A percentile compares a stretch with the other conserved stretches of the same genome.
phyloP scores from a whole-genome alignment of 768 basidiomycete genomes.

The Amanita rimosa region DNA sequence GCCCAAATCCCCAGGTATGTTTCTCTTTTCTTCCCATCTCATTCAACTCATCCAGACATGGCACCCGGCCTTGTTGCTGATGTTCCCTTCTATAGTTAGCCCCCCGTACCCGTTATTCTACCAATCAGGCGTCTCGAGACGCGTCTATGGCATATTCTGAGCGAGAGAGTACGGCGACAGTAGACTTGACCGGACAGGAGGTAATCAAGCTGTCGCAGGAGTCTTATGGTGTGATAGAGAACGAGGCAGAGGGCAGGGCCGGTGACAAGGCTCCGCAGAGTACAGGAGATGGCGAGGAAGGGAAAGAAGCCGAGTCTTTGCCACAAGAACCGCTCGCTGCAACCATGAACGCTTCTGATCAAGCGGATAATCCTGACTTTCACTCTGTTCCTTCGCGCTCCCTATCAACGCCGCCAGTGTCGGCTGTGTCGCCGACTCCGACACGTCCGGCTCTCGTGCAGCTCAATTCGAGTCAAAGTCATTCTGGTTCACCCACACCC shows the following conservation, averaged over 20 bases:
- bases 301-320: conserved; percentile 8
- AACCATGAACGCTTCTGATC: conserved; percentile 10
- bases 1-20: conserved; percentile 25
- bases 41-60: neutral
- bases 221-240: conserved; percentile 10
- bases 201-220: conserved; percentile 18
- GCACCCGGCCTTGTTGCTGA: neutral
- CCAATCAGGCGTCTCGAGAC: conserved; percentile 48
- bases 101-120: neutral
- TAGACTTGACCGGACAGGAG: conserved; percentile 32
- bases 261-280: conserved; percentile 13
- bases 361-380: conserved; percentile 1
- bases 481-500: conserved; percentile 20
- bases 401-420: conserved; percentile 11
- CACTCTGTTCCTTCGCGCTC: neutral
- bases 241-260: conserved; percentile 12
- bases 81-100: neutral
- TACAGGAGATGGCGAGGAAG: conserved; percentile 7
- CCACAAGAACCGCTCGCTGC: conserved; percentile 8
- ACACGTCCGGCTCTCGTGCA: conserved; percentile 36
- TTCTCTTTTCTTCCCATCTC: conserved; percentile 3
- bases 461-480: conserved; percentile 25
- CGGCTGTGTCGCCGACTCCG: conserved; percentile 16
- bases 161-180: conserved; percentile 30
- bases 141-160: conserved; percentile 75